These are phyloP conservation scores for Aulographum hederae DNA, from an alignment of 2,329 filamentous ascomycete genomes.

Conservation along the genomic window DNA sequence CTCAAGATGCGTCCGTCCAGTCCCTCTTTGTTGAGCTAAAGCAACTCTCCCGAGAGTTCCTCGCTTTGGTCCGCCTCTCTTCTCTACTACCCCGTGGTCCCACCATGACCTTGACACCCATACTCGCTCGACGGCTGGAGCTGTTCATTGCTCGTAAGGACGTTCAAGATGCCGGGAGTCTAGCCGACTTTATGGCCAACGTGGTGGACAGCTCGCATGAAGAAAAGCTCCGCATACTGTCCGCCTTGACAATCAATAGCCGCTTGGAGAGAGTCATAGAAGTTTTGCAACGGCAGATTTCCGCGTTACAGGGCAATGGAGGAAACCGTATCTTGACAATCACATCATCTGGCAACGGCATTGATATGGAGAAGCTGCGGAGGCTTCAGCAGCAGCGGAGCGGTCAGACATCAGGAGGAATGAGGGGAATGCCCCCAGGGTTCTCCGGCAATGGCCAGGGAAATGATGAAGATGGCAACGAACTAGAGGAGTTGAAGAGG, in stretches of 20 bases:
- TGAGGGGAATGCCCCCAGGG: constrained; percentile 18
- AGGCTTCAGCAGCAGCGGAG: constrained; percentile 23
- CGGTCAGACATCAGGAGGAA: constrained; percentile 11
- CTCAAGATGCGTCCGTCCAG: constrained; percentile 45
- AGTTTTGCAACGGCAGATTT: constrained; percentile 65
- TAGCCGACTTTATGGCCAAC: constrained; percentile 96
- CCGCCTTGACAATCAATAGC: constrained; percentile 61
- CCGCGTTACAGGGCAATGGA: constrained; percentile 69
- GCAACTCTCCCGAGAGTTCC: constrained; percentile 66
- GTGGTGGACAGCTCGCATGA: constrained; percentile 74
- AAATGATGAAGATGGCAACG: constrained; percentile 69
- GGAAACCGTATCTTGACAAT: constrained; percentile 72
- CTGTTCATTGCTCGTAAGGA: constrained; percentile 73
- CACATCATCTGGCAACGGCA: constrained; percentile 30
- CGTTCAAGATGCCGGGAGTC: constrained; percentile 58
- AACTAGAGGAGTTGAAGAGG: constrained; percentile 81
- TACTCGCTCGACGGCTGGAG: constrained; percentile 75
- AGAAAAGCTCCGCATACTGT: constrained; percentile 75
- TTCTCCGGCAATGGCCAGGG: constrained; percentile 27
- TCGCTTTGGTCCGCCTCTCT: constrained; percentile 68
- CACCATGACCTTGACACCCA: constrained; percentile 51
- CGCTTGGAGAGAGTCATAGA: constrained; percentile 69
- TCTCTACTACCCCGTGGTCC: constrained; percentile 61
- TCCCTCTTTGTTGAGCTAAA: constrained; percentile 67
- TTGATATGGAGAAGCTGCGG: constrained; percentile 25